Evolutionary conservation across 2,329 filamentous ascomycete species (phyloP), one percentile per base, ranked within the genome.

Genomic region (Trichoderma harzianum): DNA sequence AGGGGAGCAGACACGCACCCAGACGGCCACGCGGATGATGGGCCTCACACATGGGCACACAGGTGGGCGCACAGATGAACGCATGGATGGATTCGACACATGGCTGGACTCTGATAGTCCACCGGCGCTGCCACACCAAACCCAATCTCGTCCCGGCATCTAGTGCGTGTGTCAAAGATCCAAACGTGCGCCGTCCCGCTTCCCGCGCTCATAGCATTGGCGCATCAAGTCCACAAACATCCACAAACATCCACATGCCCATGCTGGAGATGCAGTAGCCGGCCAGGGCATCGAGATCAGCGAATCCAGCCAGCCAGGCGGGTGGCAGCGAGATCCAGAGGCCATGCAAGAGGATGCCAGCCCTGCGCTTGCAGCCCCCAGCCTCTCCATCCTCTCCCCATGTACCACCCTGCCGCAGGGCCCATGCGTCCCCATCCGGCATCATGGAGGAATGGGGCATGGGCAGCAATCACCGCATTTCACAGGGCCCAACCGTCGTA

Each of bases 191-290:
- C 55, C 55, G 66, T 69, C 66, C 66, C 66, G 66, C 66, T 34
- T 67, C 24, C 64, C 53, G 64, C 64, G 6, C 55, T 26, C 11
- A 32, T 47, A 34, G 57, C 62, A 67, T 71, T 67, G 69, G 69
- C 36, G 69, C 69, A 43, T 63, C 63, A 58, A 51, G 55, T 69
- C 51, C 53, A 47, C 62, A 34, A 47, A 67, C 65, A 68, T 60
- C 66, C 66, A 69, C 66, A 57, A 55, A 67, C 55, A 61, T 69
- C 66, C 66, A 69, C 66, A 43, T 39, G 63, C 30, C 55, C 47
- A 71, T 61, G 69, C 57, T 43, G 24, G 26, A 55, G 69, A 67
- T 60, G 62, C 69, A 71, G 62, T 71, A 65, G 69, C 34, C 24
- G 64, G 66, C 26, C 55, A 36, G 66, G 55, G 36, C 66, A 16